phyloP scores from a whole-genome alignment of 2,329 filamentous ascomycete genomes.

The Epichloe gansuensis region DNA sequence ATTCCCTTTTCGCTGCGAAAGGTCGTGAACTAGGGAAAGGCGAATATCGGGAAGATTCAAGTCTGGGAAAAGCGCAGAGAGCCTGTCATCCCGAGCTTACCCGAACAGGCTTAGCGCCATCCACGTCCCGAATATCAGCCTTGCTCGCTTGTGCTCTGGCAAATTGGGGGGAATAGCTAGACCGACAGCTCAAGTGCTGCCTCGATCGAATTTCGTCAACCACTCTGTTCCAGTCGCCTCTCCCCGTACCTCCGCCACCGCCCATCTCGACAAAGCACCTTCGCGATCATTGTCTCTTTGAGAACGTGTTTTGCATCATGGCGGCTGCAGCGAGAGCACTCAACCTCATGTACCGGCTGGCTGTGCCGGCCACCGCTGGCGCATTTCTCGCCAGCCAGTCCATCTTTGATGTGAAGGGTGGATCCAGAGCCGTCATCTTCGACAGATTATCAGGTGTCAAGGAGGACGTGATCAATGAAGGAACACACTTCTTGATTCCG shows the following conservation, averaged over 20 bases:
- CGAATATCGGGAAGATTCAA: conserved; percentile 10
- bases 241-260: neutral
- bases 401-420: conserved; percentile 94
- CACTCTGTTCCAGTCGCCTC: neutral
- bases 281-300: neutral
- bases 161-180: neutral
- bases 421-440: conserved; percentile 93
- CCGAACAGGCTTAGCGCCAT: conserved; percentile 20
- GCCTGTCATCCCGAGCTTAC: conserved; percentile 20
- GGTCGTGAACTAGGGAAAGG: conserved; percentile 8
- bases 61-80: conserved; percentile 14
- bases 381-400: conserved; percentile 59
- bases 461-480: conserved; percentile 85
- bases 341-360: conserved; percentile 50
- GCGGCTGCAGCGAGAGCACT: conserved; percentile 45
- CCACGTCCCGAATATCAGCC: conserved; percentile 13
- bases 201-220: neutral
- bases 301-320: conserved; percentile 19
- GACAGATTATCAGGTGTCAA: conserved; percentile 86
- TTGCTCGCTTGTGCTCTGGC: neutral
- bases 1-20: conserved; percentile 15
- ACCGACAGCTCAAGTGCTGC: neutral
- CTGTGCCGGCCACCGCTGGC: conserved; percentile 60
- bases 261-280: neutral
- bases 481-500: conserved; percentile 89